Conservation (phyloP, 139 green algal genomes). For the Chlamydomonas applanata region DNA sequence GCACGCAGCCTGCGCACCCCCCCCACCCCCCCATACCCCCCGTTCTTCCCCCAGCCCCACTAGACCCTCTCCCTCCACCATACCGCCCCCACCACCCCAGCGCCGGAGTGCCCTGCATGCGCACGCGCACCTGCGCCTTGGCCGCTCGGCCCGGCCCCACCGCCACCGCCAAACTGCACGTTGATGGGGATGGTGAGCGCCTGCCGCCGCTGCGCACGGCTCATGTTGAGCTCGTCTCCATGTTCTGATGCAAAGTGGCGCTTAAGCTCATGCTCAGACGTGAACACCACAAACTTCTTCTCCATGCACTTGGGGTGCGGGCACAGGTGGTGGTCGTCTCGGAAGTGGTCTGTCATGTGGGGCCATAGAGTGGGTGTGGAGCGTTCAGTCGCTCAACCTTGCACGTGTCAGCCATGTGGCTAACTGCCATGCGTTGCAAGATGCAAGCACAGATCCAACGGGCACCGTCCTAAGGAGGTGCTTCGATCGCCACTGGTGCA, state of each 20-base stretch:
- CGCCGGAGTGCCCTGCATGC: too few species aligned
- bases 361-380: too few species aligned
- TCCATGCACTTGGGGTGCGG: slow-evolving; percentile 81
- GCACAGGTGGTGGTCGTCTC: slow-evolving; percentile 78
- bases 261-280: slow-evolving; percentile 76
- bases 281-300: slow-evolving; percentile 91
- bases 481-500: too few species aligned
- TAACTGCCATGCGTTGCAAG: too few species aligned
- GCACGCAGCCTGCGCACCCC: too few species aligned
- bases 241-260: slow-evolving; percentile 76
- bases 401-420: neutral
- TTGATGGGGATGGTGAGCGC: slow-evolving; percentile 65
- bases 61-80: too few species aligned
- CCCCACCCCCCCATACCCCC: too few species aligned
- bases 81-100: neutral
- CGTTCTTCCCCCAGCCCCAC: too few species aligned
- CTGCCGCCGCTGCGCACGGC: slow-evolving; percentile 61
- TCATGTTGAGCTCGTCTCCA: slow-evolving; percentile 61
- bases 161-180: slow-evolving; percentile 41
- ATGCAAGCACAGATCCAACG: too few species aligned
- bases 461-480: too few species aligned
- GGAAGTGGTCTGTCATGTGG: slow-evolving; percentile 87
- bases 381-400: neutral
- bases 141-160: slow-evolving; percentile 6
- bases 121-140: neutral